Base-by-base conservation (phyloP, 805 yeast species). In the Ogataea sp. region DNA sequence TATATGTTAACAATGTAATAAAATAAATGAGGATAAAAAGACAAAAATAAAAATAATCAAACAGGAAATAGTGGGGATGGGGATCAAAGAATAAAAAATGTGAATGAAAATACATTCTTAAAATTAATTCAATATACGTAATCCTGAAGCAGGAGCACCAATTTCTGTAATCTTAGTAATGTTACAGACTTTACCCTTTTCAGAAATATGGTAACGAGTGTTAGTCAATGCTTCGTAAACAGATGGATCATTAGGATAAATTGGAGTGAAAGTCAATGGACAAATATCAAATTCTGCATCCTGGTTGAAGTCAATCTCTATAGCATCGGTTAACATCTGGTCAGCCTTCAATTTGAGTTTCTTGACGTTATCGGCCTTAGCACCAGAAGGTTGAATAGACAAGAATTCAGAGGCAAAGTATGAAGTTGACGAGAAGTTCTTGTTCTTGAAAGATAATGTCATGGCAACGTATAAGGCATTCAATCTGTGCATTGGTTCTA, bases 401-500 rank as follows among this genome's bases (percentile, higher is more conserved):
- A 93, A 71, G 56, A 84, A 81, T 62, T 87, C 89, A 18, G 73
- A 69, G 0, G 98, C 97, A 69, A 93, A 93, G 55, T 78, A 80
- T 6, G 96, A 78, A 1, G 98, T 96, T 43, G 83, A 75, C 3
- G 89, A 81, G 64, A 65, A 93, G 64, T 93, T 90, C 61, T 89
- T 88, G 58, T 82, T 71, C 58, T 83, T 85, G 73, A 85, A 88
- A 30, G 93, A 78, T 67, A 86, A 95, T 34, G 83, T 79, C 93
- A 90, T 84, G 30, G 99, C 98, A 41, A 88, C 96, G 59, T 87
- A 94, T 52, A 88, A 70, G 11, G 97, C 96, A 55, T 87, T 82
- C 39, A 82, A 76, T 43, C 83, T 76, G 62, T 93, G 98, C 7
- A 83, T 81, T 27, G 84, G 80, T 47, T 83, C 86, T 50, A 93